Percentiles rank a stretch among this genome's conserved stretches.
These are phyloP conservation scores for Symbiodinium natans DNA, from an alignment of 73 alveolate genomes.

Conservation along the genomic window DNA sequence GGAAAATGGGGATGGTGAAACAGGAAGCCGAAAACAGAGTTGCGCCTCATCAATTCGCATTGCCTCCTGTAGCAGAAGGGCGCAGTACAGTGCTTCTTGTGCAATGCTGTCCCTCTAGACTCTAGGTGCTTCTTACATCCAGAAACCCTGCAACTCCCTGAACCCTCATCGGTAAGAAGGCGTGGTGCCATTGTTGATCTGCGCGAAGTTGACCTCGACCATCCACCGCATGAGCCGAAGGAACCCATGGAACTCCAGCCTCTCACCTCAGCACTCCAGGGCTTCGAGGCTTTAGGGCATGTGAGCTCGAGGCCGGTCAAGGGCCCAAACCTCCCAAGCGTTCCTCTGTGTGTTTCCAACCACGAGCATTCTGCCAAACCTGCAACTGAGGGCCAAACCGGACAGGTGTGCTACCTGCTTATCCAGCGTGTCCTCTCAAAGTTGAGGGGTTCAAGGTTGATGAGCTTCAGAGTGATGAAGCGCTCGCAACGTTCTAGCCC, in stretches of 20 bases:
- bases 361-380: too few species aligned
- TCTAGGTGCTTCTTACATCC: too few species aligned
- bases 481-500: too few species aligned
- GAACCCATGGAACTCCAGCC: slow-evolving; percentile 55
- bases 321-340: too few species aligned
- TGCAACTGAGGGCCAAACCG: background rate
- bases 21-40: background rate
- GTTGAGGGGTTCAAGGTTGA: too few species aligned
- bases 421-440: background rate
- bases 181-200: slow-evolving; percentile 23
- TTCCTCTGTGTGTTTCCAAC: too few species aligned
- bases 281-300: background rate
- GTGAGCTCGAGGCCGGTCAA: too few species aligned
- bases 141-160: too few species aligned
- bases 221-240: slow-evolving; percentile 89
- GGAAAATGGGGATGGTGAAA: background rate
- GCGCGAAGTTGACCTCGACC: slow-evolving; percentile 84
- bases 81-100: too few species aligned
- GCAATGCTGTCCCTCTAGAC: too few species aligned
- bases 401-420: background rate
- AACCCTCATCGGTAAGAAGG: background rate
- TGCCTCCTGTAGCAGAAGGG: background rate
- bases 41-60: background rate
- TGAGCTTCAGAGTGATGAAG: too few species aligned
- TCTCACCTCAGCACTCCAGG: slow-evolving; percentile 3